phyloP scores from a whole-genome alignment of 2,329 filamentous ascomycete species.

The Neopestalotiopsis clavispora region DNA sequence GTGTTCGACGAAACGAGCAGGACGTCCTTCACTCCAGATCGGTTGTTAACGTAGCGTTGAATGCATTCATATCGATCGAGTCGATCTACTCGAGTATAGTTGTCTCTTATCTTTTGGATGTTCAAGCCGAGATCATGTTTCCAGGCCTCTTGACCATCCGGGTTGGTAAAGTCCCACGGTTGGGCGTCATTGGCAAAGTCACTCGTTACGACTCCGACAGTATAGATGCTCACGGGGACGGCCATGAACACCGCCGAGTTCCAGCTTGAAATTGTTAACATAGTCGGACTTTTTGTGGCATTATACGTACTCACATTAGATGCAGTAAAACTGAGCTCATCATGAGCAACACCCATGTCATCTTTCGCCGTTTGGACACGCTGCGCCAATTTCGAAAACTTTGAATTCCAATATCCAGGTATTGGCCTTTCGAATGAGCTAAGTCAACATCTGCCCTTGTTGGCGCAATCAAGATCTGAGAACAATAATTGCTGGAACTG shows the following conservation, averaged over 20 bases:
- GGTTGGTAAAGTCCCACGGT: neutral
- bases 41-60: neutral
- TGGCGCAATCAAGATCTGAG: neutral
- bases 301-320: neutral
- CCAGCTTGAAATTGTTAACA: neutral
- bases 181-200: neutral
- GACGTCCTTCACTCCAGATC: neutral
- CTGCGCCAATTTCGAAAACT: neutral
- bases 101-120: neutral
- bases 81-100: neutral
- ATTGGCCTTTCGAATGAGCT: slow-evolving; percentile 1
- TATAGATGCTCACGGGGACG: neutral
- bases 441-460: slow-evolving; percentile 2
- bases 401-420: slow-evolving; percentile 3
- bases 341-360: slow-evolving; percentile 1
- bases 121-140: neutral
- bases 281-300: neutral
- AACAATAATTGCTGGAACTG: neutral
- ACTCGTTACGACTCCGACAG: neutral
- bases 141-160: neutral
- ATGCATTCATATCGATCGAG: neutral
- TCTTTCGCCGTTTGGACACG: neutral
- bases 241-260: neutral
- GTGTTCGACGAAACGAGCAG: neutral
- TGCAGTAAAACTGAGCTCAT: neutral